A percentile compares a stretch with the other conserved stretches of the same genome.
Evolutionary conservation across 1,139 yeast species (phyloP).

Genomic region (Geotrichum candidum): DNA sequence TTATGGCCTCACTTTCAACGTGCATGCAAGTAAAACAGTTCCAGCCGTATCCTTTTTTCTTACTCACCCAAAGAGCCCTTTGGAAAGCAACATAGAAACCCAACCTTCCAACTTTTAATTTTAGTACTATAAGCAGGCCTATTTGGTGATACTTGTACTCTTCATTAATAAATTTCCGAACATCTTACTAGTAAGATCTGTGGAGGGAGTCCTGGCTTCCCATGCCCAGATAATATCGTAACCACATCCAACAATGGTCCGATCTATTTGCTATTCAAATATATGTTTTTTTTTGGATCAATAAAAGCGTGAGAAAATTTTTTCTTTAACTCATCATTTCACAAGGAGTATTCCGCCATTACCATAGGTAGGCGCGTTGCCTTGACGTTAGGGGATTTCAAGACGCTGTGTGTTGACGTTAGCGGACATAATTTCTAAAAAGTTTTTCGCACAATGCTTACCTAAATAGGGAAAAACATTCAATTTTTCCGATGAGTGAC

Average conservation of each 20-base stretch:
- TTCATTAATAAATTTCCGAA: not conserved
- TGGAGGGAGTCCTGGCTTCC: not conserved
- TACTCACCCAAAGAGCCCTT: too few species aligned
- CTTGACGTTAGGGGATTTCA: slow-evolving; percentile 12
- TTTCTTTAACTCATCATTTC: not conserved
- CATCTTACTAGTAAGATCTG: not conserved
- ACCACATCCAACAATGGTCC: not conserved
- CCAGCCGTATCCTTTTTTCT: not conserved
- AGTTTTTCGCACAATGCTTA: not conserved
- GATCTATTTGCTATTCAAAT: not conserved
- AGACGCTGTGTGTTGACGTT: slow-evolving; percentile 15
- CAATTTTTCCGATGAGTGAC: not conserved
- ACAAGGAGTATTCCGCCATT: not conserved
- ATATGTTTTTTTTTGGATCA: not conserved
- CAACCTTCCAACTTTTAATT: not conserved
- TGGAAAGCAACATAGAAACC: not conserved
- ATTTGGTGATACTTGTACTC: not conserved
- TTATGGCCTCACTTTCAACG: not conserved
- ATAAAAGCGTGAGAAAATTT: not conserved
- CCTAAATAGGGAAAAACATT: not conserved
- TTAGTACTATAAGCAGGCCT: not conserved
- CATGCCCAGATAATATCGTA: not conserved
- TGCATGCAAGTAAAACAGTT: not conserved
- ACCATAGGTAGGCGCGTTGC: slow-evolving; percentile 9
- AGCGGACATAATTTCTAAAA: slow-evolving; percentile 10